phyloP scores from a whole-genome alignment of 352 stramenopile species.

The Globisporangium spinosum region DNA sequence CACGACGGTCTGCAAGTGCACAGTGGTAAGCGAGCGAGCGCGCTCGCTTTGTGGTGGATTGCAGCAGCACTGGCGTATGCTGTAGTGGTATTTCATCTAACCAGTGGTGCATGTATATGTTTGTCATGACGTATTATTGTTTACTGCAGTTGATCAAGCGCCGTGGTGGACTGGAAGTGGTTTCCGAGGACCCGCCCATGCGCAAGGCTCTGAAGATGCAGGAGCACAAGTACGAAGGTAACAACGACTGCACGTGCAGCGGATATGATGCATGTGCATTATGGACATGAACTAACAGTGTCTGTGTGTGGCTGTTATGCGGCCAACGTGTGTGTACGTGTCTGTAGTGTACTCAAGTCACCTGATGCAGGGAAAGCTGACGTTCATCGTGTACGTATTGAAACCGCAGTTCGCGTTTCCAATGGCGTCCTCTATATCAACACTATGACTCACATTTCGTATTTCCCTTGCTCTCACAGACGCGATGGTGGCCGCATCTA shows the following conservation, averaged over 20 bases:
- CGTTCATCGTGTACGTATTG: slow-evolving; percentile 52
- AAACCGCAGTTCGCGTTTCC: background rate
- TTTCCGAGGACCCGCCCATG: slow-evolving; percentile 43
- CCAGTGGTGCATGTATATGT: background rate
- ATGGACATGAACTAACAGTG: background rate
- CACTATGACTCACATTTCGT: background rate
- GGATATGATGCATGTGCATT: background rate
- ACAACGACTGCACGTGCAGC: background rate
- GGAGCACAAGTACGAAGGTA: slow-evolving; percentile 42
- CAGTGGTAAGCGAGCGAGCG: slow-evolving; percentile 22
- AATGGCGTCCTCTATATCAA: background rate
- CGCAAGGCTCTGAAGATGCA: slow-evolving; percentile 52
- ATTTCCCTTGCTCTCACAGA: slow-evolving; percentile 17
- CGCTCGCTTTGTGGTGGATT: too few relatives aligned
- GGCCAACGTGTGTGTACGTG: background rate
- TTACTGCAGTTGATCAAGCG: slow-evolving; percentile 37
- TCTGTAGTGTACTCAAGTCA: slow-evolving; percentile 63
- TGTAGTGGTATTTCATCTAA: background rate
- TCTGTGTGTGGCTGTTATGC: background rate
- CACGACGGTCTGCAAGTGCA: slow-evolving; percentile 35
- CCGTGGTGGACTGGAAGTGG: slow-evolving; percentile 50
- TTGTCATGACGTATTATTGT: background rate
- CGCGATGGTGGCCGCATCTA: slow-evolving; percentile 42
- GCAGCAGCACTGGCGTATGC: background rate
- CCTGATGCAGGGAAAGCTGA: slow-evolving; percentile 49